Evolutionary conservation across 441 rosid species (phyloP).

Genomic region (Croton laevigatus): DNA sequence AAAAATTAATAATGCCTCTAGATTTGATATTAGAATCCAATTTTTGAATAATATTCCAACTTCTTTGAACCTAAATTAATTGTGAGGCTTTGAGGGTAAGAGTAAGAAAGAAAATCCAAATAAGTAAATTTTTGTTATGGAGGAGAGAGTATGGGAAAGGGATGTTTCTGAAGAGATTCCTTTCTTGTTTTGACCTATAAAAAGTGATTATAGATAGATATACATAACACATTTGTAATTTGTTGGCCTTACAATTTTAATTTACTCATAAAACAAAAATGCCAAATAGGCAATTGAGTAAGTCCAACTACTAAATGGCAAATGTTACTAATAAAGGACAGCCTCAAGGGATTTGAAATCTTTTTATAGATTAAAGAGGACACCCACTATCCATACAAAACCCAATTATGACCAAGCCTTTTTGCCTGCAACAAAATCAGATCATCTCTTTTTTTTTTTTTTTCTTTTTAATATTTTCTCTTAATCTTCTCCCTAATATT

Average conservation of each 20-base stretch:
- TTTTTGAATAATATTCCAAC: too few relatives aligned
- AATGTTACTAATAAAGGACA: slow-evolving; percentile 20
- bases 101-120: too few relatives aligned
- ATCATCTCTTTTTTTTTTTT: not conserved
- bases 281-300: slow-evolving; percentile 2
- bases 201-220: not conserved
- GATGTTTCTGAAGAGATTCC: too few relatives aligned
- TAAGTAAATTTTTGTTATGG: too few relatives aligned
- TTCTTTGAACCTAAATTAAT: too few relatives aligned
- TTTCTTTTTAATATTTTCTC: too few relatives aligned
- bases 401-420: slow-evolving; percentile 22
- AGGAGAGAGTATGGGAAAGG: too few relatives aligned
- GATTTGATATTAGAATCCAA: too few relatives aligned
- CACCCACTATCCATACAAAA: slow-evolving; percentile 22
- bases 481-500: too few relatives aligned
- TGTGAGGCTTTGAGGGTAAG: too few relatives aligned
- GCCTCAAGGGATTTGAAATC: slow-evolving; percentile 14
- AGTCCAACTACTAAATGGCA: slow-evolving; percentile 33
- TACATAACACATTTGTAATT: not conserved
- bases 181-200: too few relatives aligned
- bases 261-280: not conserved
- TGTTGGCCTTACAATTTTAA: not conserved
- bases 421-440: slow-evolving; percentile 20
- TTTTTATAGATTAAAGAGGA: not conserved
- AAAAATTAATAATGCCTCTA: too few relatives aligned